Percentiles rank a stretch among this genome's conserved stretches.
Conservation (phyloP, 805 yeast genomes). For the Ogataea ramenticola region DNA sequence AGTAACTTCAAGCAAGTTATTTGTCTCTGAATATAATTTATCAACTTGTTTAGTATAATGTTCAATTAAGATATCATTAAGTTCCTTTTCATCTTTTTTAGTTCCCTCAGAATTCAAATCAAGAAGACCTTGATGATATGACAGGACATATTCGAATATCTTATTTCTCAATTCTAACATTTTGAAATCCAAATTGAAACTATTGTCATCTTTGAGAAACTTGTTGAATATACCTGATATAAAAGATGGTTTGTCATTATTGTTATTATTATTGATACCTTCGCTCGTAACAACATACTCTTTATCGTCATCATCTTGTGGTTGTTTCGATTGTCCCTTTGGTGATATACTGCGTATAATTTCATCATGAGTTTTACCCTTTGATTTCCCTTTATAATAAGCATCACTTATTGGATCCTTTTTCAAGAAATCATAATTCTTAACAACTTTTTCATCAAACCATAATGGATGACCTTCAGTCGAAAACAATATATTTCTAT, state of each 20-base stretch:
- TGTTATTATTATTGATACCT: constrained; percentile 4
- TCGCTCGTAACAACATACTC: no score
- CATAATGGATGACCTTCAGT: constrained; percentile 94
- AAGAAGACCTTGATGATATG: not conserved
- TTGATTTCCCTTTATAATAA: not conserved
- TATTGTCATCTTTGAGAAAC: constrained; percentile 1
- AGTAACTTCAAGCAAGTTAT: no score
- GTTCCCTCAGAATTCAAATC: no score
- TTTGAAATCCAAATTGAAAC: not conserved
- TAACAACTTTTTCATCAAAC: constrained; percentile 36
- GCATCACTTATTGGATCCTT: constrained; percentile 3
- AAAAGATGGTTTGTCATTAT: constrained; percentile 2
- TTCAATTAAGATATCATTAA: no score
- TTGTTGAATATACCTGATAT: not conserved
- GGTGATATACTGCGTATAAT: constrained; percentile 11
- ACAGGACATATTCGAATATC: not conserved
- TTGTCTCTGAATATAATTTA: no score
- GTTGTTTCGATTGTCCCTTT: constrained; percentile 5
- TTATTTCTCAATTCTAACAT: not conserved
- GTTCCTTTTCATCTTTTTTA: no score
- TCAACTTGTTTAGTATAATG: no score
- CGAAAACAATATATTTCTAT: constrained; percentile 46
- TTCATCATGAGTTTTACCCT: constrained; percentile 1
- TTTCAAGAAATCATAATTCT: constrained; percentile 2
- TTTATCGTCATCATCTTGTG: no score